Percentiles rank a stretch among this genome's conserved stretches.
phyloP scores from a whole-genome alignment of 192 early-diverging fungal genomes.

The Cetraspora pellucida region DNA sequence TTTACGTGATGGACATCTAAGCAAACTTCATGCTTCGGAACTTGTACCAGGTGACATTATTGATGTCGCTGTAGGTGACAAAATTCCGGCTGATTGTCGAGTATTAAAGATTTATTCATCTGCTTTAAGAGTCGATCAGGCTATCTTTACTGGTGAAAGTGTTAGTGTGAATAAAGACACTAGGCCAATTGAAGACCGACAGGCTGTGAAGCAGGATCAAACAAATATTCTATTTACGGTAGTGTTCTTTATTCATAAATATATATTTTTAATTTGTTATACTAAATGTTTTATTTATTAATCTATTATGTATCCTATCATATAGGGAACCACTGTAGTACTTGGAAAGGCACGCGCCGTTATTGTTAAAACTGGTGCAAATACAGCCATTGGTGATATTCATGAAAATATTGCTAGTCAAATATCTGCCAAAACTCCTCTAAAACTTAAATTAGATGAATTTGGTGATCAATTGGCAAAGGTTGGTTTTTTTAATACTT shows the following conservation, averaged over 20 bases:
- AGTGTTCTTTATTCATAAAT: constrained; percentile 36
- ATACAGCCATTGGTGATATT: constrained; percentile 94
- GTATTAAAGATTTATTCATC: constrained; percentile 79
- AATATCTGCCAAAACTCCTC: constrained; percentile 89
- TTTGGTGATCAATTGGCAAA: constrained; percentile 90
- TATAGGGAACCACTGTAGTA: constrained; percentile 85
- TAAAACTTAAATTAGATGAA: constrained; percentile 94
- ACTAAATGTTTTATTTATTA: constrained; percentile 61
- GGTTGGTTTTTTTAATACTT: constrained; percentile 52
- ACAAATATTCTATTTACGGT: constrained; percentile 93
- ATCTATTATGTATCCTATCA: constrained; percentile 53
- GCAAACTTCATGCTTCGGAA: constrained; percentile 71
- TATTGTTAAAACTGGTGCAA: constrained; percentile 83
- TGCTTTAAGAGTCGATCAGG: constrained; percentile 92
- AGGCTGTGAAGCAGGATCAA: constrained; percentile 95
- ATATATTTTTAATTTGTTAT: too few relatives aligned
- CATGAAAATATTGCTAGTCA: constrained; percentile 84
- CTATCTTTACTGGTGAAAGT: constrained; percentile 94
- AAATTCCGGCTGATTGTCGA: constrained; percentile 94
- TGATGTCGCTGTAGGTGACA: constrained; percentile 88
- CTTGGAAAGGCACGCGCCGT: constrained; percentile 88
- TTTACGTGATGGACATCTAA: constrained; percentile 69
- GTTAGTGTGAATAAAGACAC: constrained; percentile 86
- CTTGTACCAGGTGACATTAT: constrained; percentile 99
- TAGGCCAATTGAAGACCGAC: constrained; percentile 59